Base-by-base conservation (phyloP, 1,139 yeast genomes). In the Lodderomyces pseudojiufengensis region DNA sequence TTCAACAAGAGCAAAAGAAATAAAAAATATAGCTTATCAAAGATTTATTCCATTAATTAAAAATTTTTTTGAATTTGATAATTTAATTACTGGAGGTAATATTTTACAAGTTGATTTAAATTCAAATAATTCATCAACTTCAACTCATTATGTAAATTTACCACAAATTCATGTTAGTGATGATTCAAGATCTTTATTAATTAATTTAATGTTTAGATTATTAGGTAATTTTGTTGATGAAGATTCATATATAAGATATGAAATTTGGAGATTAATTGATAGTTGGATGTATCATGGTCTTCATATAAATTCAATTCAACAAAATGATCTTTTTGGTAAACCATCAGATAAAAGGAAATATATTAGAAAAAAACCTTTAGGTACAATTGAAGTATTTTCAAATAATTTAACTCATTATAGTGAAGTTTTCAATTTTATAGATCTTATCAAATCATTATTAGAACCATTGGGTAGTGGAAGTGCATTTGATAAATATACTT, bases 221-320 rank as follows among this genome's bases (percentile, higher is more conserved):
- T 56, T 90, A 54, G 80, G 46, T 66, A 59, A 57, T 34, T 65
- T 78, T 32, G 79, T 80, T 5, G 62, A 62, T 12, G 51, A 53
- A 9, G 55, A 55, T 29, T 45, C 57, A 21, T 45, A 47, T 3
- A 45, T 61, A 3, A 71, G 81, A 44, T 57, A 64, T 26, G 68
- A 66, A 24, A 66, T 86, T 15, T 90, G 97, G 97, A 63, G 64
- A 9, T 60, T 73, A 8, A 46, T 90, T 10, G 97, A 90, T 50
- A 60, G 70, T n/a, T 82, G 95, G 87, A 60, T 85, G 21, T 84
- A 80, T 51, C 75, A 63, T 41, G 54, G 61, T 15, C 46, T 65
- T 40, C 38, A 46, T 30, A 46, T 48, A 21, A 28, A 31, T 8
- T 27, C 40, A 11, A 43, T 49, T 20, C 37, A 38, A 12, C 31